Conservation (phyloP, 164 flowering plant species). For the grape (Vitis vinifera) region ASM3070453v1 NC_081816.1:16446501-16447000, state of each 20-base stretch:
- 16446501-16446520: background rate
- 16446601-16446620: constrained; percentile 97
- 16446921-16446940: too few relatives aligned
- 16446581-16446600: constrained; percentile 91
- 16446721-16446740: background rate
- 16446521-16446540: constrained; percentile 82
- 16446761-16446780: background rate
- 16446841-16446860: too few relatives aligned
- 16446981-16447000: background rate
- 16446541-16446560: constrained; percentile 99
- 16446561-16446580: constrained; percentile 99
- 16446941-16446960: background rate
- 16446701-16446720: background rate
- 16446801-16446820: background rate
- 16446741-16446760: too few relatives aligned
- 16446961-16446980: background rate
- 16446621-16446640: constrained; percentile 98
- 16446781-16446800: background rate
- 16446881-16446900: background rate
- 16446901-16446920: background rate
- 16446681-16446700: constrained; percentile 59
- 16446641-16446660: constrained; percentile 98
- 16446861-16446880: background rate
- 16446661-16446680: constrained; percentile 99
- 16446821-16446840: background rate